Evolutionary conservation across 2,329 filamentous ascomycete species (phyloP).

Genomic region (Aspergillus jensenii): DNA sequence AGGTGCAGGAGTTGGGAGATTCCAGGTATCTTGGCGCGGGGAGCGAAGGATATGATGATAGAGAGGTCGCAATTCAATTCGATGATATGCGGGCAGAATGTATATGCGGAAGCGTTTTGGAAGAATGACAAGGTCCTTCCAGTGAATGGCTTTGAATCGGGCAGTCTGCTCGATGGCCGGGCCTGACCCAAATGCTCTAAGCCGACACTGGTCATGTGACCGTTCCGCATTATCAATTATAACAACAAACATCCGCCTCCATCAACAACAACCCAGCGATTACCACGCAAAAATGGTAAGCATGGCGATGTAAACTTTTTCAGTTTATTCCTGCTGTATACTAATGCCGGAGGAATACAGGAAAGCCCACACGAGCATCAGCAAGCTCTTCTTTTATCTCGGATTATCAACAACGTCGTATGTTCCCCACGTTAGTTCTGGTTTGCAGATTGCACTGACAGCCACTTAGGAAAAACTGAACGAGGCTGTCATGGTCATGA

Average conservation of each 20-base stretch:
- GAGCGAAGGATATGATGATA: too few relatives aligned
- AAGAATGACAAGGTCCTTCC: neutral
- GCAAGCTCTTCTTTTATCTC: slow-evolving; percentile 86
- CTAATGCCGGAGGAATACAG: slow-evolving; percentile 40
- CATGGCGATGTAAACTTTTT: neutral
- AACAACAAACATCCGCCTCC: slow-evolving; percentile 1
- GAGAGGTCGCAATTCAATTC: too few relatives aligned
- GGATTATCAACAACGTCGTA: slow-evolving; percentile 97
- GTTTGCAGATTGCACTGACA: neutral
- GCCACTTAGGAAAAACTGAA: slow-evolving; percentile 84
- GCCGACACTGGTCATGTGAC: slow-evolving; percentile 12
- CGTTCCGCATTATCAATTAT: neutral
- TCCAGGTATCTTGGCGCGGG: neutral
- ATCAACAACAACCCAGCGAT: neutral
- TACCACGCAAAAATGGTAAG: slow-evolving; percentile 18
- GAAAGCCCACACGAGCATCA: slow-evolving; percentile 98
- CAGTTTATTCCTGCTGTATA: neutral
- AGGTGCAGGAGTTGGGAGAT: neutral
- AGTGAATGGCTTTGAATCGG: neutral
- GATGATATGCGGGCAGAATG: neutral
- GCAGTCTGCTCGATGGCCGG: neutral
- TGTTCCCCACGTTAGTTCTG: slow-evolving; percentile 36
- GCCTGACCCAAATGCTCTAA: neutral
- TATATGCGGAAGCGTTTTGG: neutral
- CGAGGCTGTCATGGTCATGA: slow-evolving; percentile 87